Evolutionary conservation across 2,329 filamentous ascomycete genomes (phyloP).

Genomic region (Apiospora sp.): DNA sequence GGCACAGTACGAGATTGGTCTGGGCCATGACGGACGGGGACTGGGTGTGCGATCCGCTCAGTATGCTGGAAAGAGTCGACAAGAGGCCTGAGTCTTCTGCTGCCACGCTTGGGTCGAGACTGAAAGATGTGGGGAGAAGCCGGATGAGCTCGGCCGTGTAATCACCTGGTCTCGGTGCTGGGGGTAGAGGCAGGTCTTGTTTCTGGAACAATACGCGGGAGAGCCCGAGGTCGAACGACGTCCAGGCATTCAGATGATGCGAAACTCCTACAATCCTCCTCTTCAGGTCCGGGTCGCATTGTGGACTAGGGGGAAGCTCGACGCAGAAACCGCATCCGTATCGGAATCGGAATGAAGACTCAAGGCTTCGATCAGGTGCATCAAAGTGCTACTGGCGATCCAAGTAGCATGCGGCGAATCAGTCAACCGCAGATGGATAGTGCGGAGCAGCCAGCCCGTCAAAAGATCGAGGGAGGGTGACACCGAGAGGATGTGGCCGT

Average conservation of each 20-base stretch:
- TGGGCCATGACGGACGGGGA: constrained; percentile 57
- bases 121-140: constrained; percentile 60
- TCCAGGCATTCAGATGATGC: constrained; percentile 66
- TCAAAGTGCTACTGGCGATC: constrained; percentile 64
- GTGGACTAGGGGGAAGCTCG: constrained; percentile 34
- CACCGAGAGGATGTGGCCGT: constrained; percentile 44
- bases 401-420: constrained; percentile 61
- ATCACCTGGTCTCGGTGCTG: constrained; percentile 42
- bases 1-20: constrained; percentile 62
- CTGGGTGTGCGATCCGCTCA: constrained; percentile 49
- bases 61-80: constrained; percentile 48
- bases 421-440: constrained; percentile 60
- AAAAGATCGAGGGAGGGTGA: constrained; percentile 48
- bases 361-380: constrained; percentile 65
- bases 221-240: constrained; percentile 65
- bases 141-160: constrained; percentile 58
- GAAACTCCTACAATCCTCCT: constrained; percentile 58
- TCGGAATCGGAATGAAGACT: constrained; percentile 52
- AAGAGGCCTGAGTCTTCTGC: constrained; percentile 52
- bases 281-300: constrained; percentile 47
- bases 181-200: neutral
- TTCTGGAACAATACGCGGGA: constrained; percentile 51
- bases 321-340: constrained; percentile 26
- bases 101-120: constrained; percentile 59
- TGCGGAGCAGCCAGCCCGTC: constrained; percentile 61